Conservation (phyloP, 352 stramenopile genomes). For the Plasmopara viticola region DNA sequence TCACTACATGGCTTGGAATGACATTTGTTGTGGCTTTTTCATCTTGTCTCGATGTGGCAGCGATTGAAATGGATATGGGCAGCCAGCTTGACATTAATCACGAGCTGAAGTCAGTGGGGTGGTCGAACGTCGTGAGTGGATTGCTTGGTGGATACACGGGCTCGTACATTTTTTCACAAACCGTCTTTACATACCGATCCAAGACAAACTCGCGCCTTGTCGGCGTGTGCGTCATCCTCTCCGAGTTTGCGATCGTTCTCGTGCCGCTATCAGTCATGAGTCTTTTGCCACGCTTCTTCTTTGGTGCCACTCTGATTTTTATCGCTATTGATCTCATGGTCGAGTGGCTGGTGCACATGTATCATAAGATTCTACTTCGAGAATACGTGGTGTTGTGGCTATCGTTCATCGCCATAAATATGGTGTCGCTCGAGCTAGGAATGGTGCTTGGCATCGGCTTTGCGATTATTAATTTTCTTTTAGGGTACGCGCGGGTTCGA, state of each 20-base stretch:
- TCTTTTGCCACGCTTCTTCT: conserved; percentile 96
- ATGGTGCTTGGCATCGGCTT: conserved; percentile 91
- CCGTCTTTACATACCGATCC: conserved; percentile 95
- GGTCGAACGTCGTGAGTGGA: conserved; percentile 94
- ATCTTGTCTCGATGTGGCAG: conserved; percentile 94
- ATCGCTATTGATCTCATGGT: conserved; percentile 96
- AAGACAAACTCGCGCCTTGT: conserved; percentile 88
- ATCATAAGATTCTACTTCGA: conserved; percentile 69
- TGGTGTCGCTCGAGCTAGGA: conserved; percentile 92
- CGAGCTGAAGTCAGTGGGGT: conserved; percentile 91
- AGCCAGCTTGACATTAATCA: conserved; percentile 93
- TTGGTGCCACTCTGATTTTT: conserved; percentile 94
- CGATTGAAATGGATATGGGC: conserved; percentile 96
- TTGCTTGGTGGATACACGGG: conserved; percentile 96
- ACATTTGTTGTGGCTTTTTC: conserved; percentile 97
- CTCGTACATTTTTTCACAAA: conserved; percentile 99
- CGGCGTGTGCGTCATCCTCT: conserved; percentile 85
- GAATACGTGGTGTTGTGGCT: conserved; percentile 92
- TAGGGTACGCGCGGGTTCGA: conserved; percentile 70
- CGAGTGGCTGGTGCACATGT: conserved; percentile 93
- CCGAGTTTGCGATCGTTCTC: conserved; percentile 84
- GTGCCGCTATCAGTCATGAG: conserved; percentile 92
- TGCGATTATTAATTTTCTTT: conserved; percentile 80
- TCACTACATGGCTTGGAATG: conserved; percentile 93
- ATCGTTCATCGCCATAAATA: conserved; percentile 93